Percentiles rank a stretch among this genome's conserved stretches.
Conservation (phyloP, 2,329 filamentous ascomycete genomes). For the Exophiala xenobiotica region DNA sequence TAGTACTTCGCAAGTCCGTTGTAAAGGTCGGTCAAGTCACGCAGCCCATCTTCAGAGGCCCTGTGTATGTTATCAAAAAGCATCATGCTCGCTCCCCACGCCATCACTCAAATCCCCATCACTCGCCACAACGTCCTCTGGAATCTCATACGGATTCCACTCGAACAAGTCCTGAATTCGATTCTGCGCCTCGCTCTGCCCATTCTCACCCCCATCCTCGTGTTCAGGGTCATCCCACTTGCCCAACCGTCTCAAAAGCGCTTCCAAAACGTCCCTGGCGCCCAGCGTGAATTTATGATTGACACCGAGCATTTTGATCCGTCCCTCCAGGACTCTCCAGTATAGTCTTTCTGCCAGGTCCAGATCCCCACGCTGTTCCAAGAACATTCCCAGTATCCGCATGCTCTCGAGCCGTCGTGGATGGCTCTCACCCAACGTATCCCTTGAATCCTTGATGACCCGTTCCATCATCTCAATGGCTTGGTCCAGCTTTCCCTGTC, state of each 20-base stretch:
- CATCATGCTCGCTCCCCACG: constrained; percentile 14
- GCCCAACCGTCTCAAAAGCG: constrained; percentile 15
- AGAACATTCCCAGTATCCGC: constrained; percentile 16
- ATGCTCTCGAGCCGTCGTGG: constrained; percentile 25
- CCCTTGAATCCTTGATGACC: constrained; percentile 24
- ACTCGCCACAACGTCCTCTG: constrained; percentile 9
- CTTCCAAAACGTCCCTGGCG: constrained; percentile 19
- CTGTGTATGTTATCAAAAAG: too few species aligned
- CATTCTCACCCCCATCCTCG: not conserved
- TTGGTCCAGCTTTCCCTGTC: constrained; percentile 23
- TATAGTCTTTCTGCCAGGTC: constrained; percentile 18
- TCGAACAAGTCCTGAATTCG: constrained; percentile 24
- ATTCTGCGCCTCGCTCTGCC: constrained; percentile 12
- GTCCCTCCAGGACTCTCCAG: constrained; percentile 26
- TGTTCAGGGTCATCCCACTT: constrained; percentile 23
- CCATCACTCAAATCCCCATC: constrained; percentile 9
- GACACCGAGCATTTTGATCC: constrained; percentile 26
- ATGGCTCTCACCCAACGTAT: constrained; percentile 26
- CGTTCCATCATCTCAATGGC: constrained; percentile 18
- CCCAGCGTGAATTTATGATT: constrained; percentile 24
- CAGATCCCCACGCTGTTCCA: constrained; percentile 9
- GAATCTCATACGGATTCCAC: constrained; percentile 21
- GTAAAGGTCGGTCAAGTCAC: too few species aligned
- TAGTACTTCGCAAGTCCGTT: too few species aligned
- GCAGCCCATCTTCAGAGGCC: too few species aligned